Percentiles rank a stretch among this genome's conserved stretches.
These are phyloP conservation scores for Yarrowia bubula DNA, from an alignment of 805 yeast genomes.

Conservation along the genomic window DNA sequence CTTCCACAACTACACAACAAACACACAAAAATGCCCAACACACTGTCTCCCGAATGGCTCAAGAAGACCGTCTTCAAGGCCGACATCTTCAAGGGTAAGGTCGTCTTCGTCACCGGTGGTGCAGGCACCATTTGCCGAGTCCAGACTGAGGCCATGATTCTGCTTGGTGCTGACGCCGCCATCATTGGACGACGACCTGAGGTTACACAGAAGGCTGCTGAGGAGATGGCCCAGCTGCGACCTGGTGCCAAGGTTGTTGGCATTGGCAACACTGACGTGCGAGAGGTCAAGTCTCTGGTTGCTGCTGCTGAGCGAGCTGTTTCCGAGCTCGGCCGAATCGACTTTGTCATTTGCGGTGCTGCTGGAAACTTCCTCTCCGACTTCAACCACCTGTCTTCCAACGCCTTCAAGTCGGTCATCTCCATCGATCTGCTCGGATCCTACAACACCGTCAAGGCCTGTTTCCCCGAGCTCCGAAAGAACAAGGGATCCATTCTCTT, in stretches of 20 bases:
- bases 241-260: slow-evolving; percentile 68
- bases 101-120: slow-evolving; percentile 90
- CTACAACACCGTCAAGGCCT: slow-evolving; percentile 84
- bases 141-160: slow-evolving; percentile 79
- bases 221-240: slow-evolving; percentile 58
- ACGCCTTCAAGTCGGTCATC: slow-evolving; percentile 85
- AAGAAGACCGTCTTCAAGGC: slow-evolving; percentile 45
- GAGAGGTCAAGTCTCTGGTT: slow-evolving; percentile 59
- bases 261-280: slow-evolving; percentile 71
- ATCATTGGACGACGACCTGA: slow-evolving; percentile 74
- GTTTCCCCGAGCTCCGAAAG: slow-evolving; percentile 59
- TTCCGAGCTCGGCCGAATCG: slow-evolving; percentile 68
- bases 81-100: slow-evolving; percentile 75
- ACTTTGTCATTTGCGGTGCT: slow-evolving; percentile 90
- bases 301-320: slow-evolving; percentile 68
- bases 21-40: slow-evolving; percentile 35
- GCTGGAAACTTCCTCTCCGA: slow-evolving; percentile 91
- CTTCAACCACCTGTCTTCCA: slow-evolving; percentile 71
- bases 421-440: slow-evolving; percentile 87
- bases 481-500: slow-evolving; percentile 72
- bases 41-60: slow-evolving; percentile 33
- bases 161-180: slow-evolving; percentile 83
- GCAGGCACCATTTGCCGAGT: slow-evolving; percentile 94
- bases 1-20: background rate
- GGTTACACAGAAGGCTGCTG: slow-evolving; percentile 66